Base-by-base conservation (phyloP, 2,329 filamentous ascomycete genomes). In the Xylaria sp. region DNA sequence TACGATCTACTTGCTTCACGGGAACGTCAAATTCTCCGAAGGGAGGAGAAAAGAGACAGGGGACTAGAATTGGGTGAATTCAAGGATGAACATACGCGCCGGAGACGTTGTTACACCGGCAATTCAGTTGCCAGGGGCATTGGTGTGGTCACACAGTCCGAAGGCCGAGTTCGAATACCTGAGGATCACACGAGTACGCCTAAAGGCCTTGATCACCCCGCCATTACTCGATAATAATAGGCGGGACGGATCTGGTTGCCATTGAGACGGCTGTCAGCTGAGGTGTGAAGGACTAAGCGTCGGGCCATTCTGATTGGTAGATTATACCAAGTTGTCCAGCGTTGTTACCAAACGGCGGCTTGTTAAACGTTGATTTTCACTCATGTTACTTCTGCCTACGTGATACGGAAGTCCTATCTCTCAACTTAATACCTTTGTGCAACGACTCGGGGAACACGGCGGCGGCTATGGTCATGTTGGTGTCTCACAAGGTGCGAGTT, bases 391-490 rank as follows among this genome's bases (percentile, higher is more conserved):
- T 46, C 13, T 23, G 8, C 37, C 18, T 54, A 18, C 7, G 10
- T 37, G 15, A 32, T 10, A 3, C 28, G 9, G 3, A 10, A 18
- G 28, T 44, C 55, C 34, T 52, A 44, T n/a, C 32, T 37, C 10
- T 23, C n/a, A 8, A 52, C 44, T 28, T 34, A 34, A 23, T n/a
- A 34, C 18, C 48, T 54, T 32, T 15, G 20, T 46, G 46, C 25
- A 60, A 60, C 57, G n/a, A 25, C 25, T 60, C 37, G 9, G 39
- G 56, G 15, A 54, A 48, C 56, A 60, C 54, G 3, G n/a, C 32
- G 13, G 44, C 6, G 44, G 20, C 44, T 64, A 20, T 50, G 44
- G 10, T 34, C 13, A 46, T 20, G 12, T n/a, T 10, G 25, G n/a
- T 25, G 41, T 46, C 37, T 25, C 56, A 65, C 56, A 20, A 55